A percentile compares a stretch with the other conserved stretches of the same genome.
Conservation (phyloP, 1,284 basidiomycete genomes). For the Apiotrichum sp. region DNA sequence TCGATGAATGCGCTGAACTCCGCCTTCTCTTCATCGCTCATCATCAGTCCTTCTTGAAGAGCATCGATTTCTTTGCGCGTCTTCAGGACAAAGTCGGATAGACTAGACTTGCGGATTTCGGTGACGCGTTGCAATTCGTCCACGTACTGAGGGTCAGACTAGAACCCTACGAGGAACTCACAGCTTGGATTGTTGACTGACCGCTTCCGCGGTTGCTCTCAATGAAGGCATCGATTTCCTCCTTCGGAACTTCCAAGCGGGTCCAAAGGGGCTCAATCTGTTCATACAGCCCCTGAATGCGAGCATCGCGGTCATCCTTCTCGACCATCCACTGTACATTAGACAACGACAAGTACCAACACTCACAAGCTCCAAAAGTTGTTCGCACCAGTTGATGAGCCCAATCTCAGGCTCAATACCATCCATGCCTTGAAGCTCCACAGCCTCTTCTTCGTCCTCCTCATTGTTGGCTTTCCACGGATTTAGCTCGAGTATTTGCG, state of each 20-base stretch:
- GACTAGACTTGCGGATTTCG: slow-evolving; percentile 76
- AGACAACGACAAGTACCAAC: not conserved
- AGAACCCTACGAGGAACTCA: slow-evolving; percentile 14
- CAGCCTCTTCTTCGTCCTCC: slow-evolving; percentile 27
- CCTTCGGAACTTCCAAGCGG: slow-evolving; percentile 34
- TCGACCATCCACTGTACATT: slow-evolving; percentile 32
- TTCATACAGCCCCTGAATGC: slow-evolving; percentile 44
- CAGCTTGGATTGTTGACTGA: slow-evolving; percentile 36
- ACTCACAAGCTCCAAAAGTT: slow-evolving; percentile 30
- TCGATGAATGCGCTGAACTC: slow-evolving; percentile 73
- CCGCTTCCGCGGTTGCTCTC: slow-evolving; percentile 43
- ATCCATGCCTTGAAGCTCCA: slow-evolving; percentile 31
- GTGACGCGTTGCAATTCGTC: slow-evolving; percentile 85
- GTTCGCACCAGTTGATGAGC: slow-evolving; percentile 36
- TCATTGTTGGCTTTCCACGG: slow-evolving; percentile 13
- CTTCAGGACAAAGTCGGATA: slow-evolving; percentile 77
- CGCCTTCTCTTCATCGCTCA: slow-evolving; percentile 73
- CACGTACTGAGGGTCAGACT: slow-evolving; percentile 57
- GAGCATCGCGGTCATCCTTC: slow-evolving; percentile 30
- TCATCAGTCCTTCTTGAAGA: slow-evolving; percentile 82
- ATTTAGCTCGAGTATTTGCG: slow-evolving; percentile 23
- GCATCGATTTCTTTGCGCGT: slow-evolving; percentile 73
- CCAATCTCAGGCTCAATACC: slow-evolving; percentile 42
- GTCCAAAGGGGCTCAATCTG: slow-evolving; percentile 44
- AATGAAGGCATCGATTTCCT: slow-evolving; percentile 40